phyloP scores from a whole-genome alignment of 805 yeast species.

The Candida ortonii region DNA sequence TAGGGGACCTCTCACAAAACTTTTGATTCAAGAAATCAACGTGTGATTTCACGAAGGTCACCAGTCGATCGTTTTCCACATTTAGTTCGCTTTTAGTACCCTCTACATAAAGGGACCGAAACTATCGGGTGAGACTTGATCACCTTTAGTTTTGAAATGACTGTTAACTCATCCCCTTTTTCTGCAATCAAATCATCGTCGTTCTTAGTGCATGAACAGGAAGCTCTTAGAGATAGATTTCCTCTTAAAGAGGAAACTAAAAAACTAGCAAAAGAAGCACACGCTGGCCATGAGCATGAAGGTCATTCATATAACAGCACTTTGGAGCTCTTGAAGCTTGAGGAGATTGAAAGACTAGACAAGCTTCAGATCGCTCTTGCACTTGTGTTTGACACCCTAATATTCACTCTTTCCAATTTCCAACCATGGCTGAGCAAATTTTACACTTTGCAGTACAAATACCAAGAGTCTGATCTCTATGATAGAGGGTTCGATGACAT shows the following conservation, averaged over 20 bases:
- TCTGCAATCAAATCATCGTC: slow-evolving; percentile 11
- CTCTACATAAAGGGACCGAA: no score
- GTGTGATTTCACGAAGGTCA: no score
- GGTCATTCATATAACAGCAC: slow-evolving; percentile 4
- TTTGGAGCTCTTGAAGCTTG: slow-evolving; percentile 4
- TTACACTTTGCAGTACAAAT: slow-evolving; percentile 39
- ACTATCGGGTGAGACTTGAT: no score
- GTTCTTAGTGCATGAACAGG: slow-evolving; percentile 7
- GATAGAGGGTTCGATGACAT: slow-evolving; percentile 56
- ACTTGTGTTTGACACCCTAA: slow-evolving; percentile 13
- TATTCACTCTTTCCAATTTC: slow-evolving; percentile 18
- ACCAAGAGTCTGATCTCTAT: slow-evolving; percentile 35
- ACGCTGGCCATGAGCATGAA: no score
- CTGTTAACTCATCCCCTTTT: slow-evolving; percentile 12
- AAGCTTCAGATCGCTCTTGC: slow-evolving; percentile 20
- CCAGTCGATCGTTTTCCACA: slow-evolving; percentile 4
- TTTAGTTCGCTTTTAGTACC: no score
- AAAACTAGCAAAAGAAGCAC: no score
- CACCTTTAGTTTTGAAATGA: no score
- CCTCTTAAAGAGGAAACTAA: slow-evolving; percentile 5
- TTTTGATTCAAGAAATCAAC: no score
- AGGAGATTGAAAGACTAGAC: slow-evolving; percentile 18
- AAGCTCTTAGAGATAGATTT: slow-evolving; percentile 7
- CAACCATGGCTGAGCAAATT: slow-evolving; percentile 35
- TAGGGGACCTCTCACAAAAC: background rate